Percentiles rank a stretch among this genome's conserved stretches.
phyloP scores from a whole-genome alignment of 345 rosid species.

The Camelina sativa region DNA sequence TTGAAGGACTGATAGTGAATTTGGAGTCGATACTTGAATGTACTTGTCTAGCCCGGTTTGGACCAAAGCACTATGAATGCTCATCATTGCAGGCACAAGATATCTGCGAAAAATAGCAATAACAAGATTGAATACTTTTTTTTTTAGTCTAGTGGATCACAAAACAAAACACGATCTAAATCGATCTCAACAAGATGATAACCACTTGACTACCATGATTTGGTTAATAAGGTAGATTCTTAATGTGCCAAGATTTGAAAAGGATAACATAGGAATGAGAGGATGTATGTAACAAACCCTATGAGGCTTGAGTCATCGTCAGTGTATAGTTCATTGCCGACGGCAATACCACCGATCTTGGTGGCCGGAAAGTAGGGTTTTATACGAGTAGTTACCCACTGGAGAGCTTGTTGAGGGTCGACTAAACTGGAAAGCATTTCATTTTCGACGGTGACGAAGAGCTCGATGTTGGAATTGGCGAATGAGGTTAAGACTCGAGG shows the following conservation, averaged over 20 bases:
- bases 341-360: slow-evolving; percentile 68
- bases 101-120: slow-evolving; percentile 27
- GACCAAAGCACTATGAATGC: slow-evolving; percentile 73
- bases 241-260: slow-evolving; percentile 8
- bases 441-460: slow-evolving; percentile 83
- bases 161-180: not conserved
- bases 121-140: not conserved
- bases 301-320: slow-evolving; percentile 55
- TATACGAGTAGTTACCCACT: slow-evolving; percentile 72
- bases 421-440: slow-evolving; percentile 59
- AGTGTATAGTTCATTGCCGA: slow-evolving; percentile 76
- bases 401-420: slow-evolving; percentile 80
- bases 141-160: not conserved
- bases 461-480: slow-evolving; percentile 69
- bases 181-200: not conserved
- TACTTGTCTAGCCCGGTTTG: slow-evolving; percentile 72
- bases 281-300: slow-evolving; percentile 38
- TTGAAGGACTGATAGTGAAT: slow-evolving; percentile 69
- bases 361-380: slow-evolving; percentile 76
- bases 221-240: not conserved
- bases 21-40: slow-evolving; percentile 78
- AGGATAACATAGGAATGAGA: slow-evolving; percentile 10
- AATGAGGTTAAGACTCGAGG: slow-evolving; percentile 77
- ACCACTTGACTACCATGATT: not conserved
- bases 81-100: slow-evolving; percentile 78